Evolutionary conservation across 2,329 filamentous ascomycete species (phyloP), one percentile per base, ranked within the genome.

Genomic region (Claviceps fusiformis): DNA sequence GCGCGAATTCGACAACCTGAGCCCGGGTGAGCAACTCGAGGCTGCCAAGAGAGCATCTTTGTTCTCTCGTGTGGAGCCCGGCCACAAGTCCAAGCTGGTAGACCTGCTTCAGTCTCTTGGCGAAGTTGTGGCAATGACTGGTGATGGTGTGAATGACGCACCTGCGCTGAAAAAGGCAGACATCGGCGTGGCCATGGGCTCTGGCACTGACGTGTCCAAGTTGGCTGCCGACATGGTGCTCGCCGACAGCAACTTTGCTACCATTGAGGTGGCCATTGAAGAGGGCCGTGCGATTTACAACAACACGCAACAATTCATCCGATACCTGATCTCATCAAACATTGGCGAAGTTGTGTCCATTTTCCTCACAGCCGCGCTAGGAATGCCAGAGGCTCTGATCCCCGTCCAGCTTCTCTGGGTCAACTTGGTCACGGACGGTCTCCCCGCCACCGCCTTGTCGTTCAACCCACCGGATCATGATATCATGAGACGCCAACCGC

Each of bases 281-380:
- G 93, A 98, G 73, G 93, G 93, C 54, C 87, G 93, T 59, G 91
- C 91, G 60, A 98, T 98, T 73, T 98, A 96, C 81, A 97, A 93
- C 84, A 98, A 98, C 78, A 98, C 93, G 6, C 93, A 98, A 69
- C 93, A 98, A 70, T 98, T 98, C 73, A 98, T 98, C 73, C 89
- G 95, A 52, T 98, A 98, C 70, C 81, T 98, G 58, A 98, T 98
- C 70, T 97, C 92, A 9, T 97, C 92, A 60, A 98, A 98, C 75
- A 98, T 98, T 62, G 95, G 93, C 64, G 93, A 98, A 71, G 93
- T 98, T 41, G 93, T 98, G 41, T 97, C 93, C 10, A 98, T 98
- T 71, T 98, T 98, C 80, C 73, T 98, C 63, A 98, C 93, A 13
- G 93, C 93, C 31, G 93, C 93, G 15, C 77, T 95, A 57, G 95